These are phyloP conservation scores for Candida qinlingensis DNA, from an alignment of 805 yeast species.

Conservation along the genomic window DNA sequence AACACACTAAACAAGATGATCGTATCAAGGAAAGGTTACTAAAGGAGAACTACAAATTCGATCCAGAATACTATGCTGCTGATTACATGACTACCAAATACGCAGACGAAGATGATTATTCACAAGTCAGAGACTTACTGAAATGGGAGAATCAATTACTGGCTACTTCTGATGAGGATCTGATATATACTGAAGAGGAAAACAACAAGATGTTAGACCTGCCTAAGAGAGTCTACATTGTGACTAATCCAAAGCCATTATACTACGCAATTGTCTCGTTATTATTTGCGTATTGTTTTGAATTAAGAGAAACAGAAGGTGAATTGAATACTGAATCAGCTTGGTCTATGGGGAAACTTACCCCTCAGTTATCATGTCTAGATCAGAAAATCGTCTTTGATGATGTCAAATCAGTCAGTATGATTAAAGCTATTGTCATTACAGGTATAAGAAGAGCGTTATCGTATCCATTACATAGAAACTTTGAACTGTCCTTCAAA, in stretches of 20 bases:
- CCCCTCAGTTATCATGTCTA: slow-evolving; percentile 71
- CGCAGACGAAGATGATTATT: slow-evolving; percentile 46
- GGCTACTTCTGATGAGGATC: slow-evolving; percentile 13
- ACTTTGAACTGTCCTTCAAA: slow-evolving; percentile 49
- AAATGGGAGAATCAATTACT: slow-evolving; percentile 49
- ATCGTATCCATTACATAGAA: slow-evolving; percentile 74
- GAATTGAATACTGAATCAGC: slow-evolving; percentile 78
- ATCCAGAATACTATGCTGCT: slow-evolving; percentile 83
- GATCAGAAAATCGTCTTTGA: slow-evolving; percentile 50
- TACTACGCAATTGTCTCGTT: slow-evolving; percentile 62
- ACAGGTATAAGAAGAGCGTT: slow-evolving; percentile 70
- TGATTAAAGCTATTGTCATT: slow-evolving; percentile 49
- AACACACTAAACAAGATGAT: slow-evolving; percentile 49
- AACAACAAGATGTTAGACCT: slow-evolving; percentile 62
- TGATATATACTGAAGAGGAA: slow-evolving; percentile 52
- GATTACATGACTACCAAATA: slow-evolving; percentile 63
- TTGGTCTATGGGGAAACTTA: slow-evolving; percentile 87
- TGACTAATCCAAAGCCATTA: slow-evolving; percentile 49
- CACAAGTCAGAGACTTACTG: slow-evolving; percentile 38
- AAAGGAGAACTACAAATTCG: slow-evolving; percentile 72
- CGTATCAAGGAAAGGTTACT: slow-evolving; percentile 62
- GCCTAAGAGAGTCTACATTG: slow-evolving; percentile 56
- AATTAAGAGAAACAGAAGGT: slow-evolving; percentile 67
- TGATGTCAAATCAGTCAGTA: slow-evolving; percentile 20
- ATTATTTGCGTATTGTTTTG: slow-evolving; percentile 71